Evolutionary conservation across 306 rosid species (phyloP), one percentile per base, ranked within the genome.

Genomic region (Trifolium subterraneum): DNA sequence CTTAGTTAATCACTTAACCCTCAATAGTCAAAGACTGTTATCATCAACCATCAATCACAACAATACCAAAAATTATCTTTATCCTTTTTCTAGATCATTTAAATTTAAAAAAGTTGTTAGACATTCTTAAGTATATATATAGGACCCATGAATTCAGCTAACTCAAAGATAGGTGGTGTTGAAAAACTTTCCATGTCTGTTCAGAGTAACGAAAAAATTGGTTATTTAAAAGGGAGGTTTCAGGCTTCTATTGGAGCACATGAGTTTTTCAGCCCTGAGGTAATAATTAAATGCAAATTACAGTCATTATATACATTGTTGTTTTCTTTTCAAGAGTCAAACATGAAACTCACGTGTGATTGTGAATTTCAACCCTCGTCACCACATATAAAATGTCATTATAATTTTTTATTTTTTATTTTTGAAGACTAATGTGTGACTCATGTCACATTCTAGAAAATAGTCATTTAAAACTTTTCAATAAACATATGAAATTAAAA

Each of bases 181-280:
- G 63, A 78, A 55, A 58, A 71, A 25, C 39, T 74, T 25, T 33
- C 79, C 0, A 68, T 42, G 16, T 23, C 64, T 35, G 48, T 31
- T 47, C 70, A 68, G 20, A 75, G 56, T 10, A 27, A 55, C 39
- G 77, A 68, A 8, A 75, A 50, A 20, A 12, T 0, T 11, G 11
- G 25, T 45, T 42, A 81, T 55, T 33, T 58, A 20, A 4, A 63
- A 67, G 48, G 64, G 6, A 85, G 39, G 31, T 60, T 79, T 83
- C 75, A 56, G 71, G 64, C 76, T 72, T 72, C 72, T 71, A 44
- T 85, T 56, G 91, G 91, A 73, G 80, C 74, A 23, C 84, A 84
- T 22, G 91, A 88, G 54, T 39, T 82, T 70, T 74, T 66, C 77
- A 83, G 70, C 8, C 73, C 63, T 7, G 80, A 88, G 92, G 89